Evolutionary conservation across 23 red algal species (phyloP).

Genomic region (Agarophyton chilense): DNA sequence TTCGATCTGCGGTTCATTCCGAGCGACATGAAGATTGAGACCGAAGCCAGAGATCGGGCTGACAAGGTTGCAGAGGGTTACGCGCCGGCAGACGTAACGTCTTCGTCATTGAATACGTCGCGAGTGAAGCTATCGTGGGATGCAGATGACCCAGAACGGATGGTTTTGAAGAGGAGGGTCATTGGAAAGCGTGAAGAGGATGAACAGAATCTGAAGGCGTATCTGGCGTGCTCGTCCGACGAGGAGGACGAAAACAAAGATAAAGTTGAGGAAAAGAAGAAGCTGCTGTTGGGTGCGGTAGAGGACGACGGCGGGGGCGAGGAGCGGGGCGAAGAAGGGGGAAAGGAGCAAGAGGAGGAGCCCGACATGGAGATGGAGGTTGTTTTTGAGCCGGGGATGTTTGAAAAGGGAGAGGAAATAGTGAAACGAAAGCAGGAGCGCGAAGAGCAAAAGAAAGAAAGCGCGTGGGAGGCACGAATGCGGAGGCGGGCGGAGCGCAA

Average conservation of each 20-base stretch:
- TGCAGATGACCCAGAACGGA: constrained; percentile 76
- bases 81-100: constrained; percentile 50
- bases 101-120: constrained; percentile 73
- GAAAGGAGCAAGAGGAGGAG: constrained; percentile 29
- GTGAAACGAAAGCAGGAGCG: constrained; percentile 59
- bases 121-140: constrained; percentile 92
- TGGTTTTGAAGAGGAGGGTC: constrained; percentile 71
- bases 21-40: constrained; percentile 69
- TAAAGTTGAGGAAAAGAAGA: constrained; percentile 28
- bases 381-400: constrained; percentile 82
- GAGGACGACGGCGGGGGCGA: constrained; percentile 2
- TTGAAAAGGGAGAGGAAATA: constrained; percentile 81
- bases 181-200: constrained; percentile 80
- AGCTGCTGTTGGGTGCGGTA: constrained; percentile 13
- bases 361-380: constrained; percentile 77
- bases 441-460: constrained; percentile 68
- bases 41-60: constrained; percentile 67
- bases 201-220: constrained; percentile 93
- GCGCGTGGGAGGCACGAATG: constrained; percentile 86
- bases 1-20: constrained; percentile 99
- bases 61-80: constrained; percentile 69
- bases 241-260: constrained; percentile 36
- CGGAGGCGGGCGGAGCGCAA: constrained; percentile 77
- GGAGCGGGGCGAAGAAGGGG: constrained; percentile 39
- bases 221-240: constrained; percentile 75